Percentiles rank a stretch among this genome's conserved stretches.
phyloP scores from a whole-genome alignment of 192 early-diverging fungal species.

The Coemansia sp. region DNA sequence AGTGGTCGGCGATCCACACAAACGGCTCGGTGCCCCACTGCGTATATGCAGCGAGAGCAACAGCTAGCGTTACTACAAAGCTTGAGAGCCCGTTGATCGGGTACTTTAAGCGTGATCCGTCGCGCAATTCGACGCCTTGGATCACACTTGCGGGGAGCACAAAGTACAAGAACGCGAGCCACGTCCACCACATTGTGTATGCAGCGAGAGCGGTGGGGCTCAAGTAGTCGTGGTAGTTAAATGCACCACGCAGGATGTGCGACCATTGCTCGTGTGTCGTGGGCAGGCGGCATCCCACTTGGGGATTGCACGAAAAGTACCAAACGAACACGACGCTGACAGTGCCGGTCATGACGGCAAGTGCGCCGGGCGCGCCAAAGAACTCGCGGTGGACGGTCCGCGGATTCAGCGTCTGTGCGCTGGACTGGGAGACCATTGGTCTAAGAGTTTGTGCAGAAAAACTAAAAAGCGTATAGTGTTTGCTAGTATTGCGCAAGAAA shows the following conservation, averaged over 20 bases:
- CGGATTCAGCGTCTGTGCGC: slow-evolving; percentile 56
- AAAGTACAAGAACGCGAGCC: slow-evolving; percentile 66
- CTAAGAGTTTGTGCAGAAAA: neutral
- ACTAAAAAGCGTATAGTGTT: neutral
- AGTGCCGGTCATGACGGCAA: slow-evolving; percentile 56
- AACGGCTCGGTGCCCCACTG: slow-evolving; percentile 62
- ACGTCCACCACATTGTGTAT: slow-evolving; percentile 68
- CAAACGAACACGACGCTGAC: slow-evolving; percentile 45
- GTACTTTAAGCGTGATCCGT: slow-evolving; percentile 75
- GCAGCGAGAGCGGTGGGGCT: slow-evolving; percentile 28
- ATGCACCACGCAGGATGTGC: slow-evolving; percentile 39
- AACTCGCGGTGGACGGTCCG: slow-evolving; percentile 80
- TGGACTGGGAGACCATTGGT: slow-evolving; percentile 6
- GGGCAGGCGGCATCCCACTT: slow-evolving; percentile 58
- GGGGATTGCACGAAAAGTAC: slow-evolving; percentile 54
- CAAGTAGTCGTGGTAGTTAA: slow-evolving; percentile 54
- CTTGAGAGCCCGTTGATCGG: slow-evolving; percentile 79
- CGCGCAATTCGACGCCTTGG: slow-evolving; percentile 69
- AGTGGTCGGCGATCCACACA: slow-evolving; percentile 82
- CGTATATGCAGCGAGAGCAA: slow-evolving; percentile 45
- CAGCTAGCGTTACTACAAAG: slow-evolving; percentile 54
- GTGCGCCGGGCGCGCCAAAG: slow-evolving; percentile 64
- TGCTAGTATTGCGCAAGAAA: neutral
- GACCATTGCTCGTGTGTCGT: slow-evolving; percentile 19
- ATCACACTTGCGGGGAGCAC: slow-evolving; percentile 66